Evolutionary conservation across 2,329 filamentous ascomycete genomes (phyloP).

Genomic region (Aspergillus sp.): DNA sequence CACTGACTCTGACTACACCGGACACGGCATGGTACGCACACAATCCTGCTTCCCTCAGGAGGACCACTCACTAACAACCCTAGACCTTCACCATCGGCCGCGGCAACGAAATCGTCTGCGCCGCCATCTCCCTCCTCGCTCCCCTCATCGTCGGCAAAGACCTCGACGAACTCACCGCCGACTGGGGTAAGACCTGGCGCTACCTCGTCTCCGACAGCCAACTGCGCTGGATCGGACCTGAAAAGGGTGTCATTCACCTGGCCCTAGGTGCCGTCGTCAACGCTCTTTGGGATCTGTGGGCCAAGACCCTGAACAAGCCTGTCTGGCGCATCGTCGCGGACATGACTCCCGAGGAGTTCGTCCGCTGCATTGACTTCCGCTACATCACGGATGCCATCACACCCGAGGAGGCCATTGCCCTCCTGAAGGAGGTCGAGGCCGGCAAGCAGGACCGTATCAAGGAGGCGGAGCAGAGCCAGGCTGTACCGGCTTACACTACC

Average conservation of each 20-base stretch:
- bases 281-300: slow-evolving; percentile 94
- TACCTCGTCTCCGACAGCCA: slow-evolving; percentile 90
- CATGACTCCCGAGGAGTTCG: slow-evolving; percentile 85
- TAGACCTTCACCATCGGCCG: slow-evolving; percentile 57
- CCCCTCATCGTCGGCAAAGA: slow-evolving; percentile 74
- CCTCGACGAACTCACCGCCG: slow-evolving; percentile 71
- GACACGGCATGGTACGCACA: slow-evolving; percentile 45
- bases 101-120: slow-evolving; percentile 89
- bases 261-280: slow-evolving; percentile 87
- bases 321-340: slow-evolving; percentile 89
- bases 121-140: slow-evolving; percentile 76
- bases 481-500: slow-evolving; percentile 89
- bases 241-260: slow-evolving; percentile 92
- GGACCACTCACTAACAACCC: no score
- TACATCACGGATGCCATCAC: slow-evolving; percentile 95
- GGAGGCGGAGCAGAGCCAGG: slow-evolving; percentile 71
- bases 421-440: slow-evolving; percentile 66
- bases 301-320: slow-evolving; percentile 79
- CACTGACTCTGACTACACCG: slow-evolving; percentile 63
- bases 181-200: slow-evolving; percentile 89
- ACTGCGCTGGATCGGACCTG: slow-evolving; percentile 88
- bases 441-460: slow-evolving; percentile 71
- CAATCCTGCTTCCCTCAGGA: neutral
- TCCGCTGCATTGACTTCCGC: slow-evolving; percentile 86
- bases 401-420: slow-evolving; percentile 73